Percentiles rank a stretch among this genome's conserved stretches.
These are phyloP conservation scores for Mycena indigotica DNA, from an alignment of 768 basidiomycete species.

Conservation along the genomic window DNA sequence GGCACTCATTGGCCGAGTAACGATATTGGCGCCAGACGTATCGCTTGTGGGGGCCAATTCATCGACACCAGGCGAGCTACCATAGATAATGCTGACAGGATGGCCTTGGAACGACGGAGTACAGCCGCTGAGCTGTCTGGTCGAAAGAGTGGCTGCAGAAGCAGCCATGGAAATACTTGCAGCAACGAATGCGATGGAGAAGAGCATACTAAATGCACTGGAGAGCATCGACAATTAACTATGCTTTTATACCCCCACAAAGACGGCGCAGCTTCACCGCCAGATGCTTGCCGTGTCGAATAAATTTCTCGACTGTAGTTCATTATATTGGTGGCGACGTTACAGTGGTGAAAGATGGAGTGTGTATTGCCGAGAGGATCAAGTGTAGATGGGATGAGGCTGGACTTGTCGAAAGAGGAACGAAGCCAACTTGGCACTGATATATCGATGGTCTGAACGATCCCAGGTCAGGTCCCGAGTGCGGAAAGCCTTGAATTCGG, in stretches of 20 bases:
- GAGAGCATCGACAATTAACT: background rate
- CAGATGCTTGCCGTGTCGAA: too few species aligned
- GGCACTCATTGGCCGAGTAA: constrained; percentile 3
- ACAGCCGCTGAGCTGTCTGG: constrained; percentile 12
- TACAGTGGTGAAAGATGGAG: background rate
- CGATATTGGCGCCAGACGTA: constrained; percentile 2
- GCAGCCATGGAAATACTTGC: constrained; percentile 33
- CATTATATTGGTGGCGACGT: background rate
- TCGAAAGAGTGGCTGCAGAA: constrained; percentile 37
- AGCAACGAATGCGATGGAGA: background rate
- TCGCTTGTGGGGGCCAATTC: constrained; percentile 1
- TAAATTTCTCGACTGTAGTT: too few species aligned
- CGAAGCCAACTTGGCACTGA: too few species aligned
- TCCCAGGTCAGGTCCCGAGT: too few species aligned
- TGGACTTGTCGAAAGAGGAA: too few species aligned
- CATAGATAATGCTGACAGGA: constrained; percentile 18
- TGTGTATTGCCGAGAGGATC: background rate
- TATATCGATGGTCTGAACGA: too few species aligned
- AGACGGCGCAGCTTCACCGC: too few species aligned
- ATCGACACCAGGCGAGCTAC: constrained; percentile 1
- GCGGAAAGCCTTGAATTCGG: too few species aligned
- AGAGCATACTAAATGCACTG: constrained; percentile 3
- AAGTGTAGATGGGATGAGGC: background rate
- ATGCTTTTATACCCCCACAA: background rate
- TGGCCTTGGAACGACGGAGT: constrained; percentile 12